These are phyloP conservation scores for Tetradesmus lagerheimii DNA, from an alignment of 139 green algal genomes.

Conservation along the genomic window DNA sequence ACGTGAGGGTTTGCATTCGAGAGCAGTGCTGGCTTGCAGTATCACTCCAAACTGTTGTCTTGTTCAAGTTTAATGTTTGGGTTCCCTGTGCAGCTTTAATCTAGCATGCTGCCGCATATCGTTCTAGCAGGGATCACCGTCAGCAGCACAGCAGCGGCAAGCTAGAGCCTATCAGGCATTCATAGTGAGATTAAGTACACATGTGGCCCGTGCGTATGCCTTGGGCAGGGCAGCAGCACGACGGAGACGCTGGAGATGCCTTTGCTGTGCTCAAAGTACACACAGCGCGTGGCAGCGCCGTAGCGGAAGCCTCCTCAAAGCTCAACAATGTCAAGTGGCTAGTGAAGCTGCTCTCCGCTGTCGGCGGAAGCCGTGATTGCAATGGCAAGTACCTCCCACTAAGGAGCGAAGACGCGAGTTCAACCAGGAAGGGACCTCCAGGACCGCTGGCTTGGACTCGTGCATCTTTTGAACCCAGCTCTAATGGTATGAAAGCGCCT, in stretches of 20 bases:
- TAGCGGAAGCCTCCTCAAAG: background rate
- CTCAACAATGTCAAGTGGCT: background rate
- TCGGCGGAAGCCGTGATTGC: background rate
- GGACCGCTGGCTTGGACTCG: background rate
- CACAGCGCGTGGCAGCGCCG: background rate
- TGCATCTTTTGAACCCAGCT: background rate
- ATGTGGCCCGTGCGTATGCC: background rate
- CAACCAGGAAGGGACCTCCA: background rate
- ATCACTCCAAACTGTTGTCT: background rate
- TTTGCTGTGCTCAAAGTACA: slow-evolving; percentile 1
- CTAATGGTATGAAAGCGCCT: background rate
- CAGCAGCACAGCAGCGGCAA: background rate
- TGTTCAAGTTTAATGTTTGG: no score
- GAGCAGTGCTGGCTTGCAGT: background rate
- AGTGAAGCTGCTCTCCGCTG: background rate
- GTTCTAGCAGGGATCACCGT: background rate
- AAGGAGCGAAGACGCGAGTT: background rate
- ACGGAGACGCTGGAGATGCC: background rate
- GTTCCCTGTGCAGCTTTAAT: no score
- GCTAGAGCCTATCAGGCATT: background rate
- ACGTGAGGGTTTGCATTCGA: background rate
- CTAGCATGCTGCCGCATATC: background rate
- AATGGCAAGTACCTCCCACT: background rate
- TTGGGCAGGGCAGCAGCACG: background rate
- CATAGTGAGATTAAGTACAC: background rate